Base-by-base conservation (phyloP, 2,329 filamentous ascomycete species). In the Claviceps arundinis region DNA sequence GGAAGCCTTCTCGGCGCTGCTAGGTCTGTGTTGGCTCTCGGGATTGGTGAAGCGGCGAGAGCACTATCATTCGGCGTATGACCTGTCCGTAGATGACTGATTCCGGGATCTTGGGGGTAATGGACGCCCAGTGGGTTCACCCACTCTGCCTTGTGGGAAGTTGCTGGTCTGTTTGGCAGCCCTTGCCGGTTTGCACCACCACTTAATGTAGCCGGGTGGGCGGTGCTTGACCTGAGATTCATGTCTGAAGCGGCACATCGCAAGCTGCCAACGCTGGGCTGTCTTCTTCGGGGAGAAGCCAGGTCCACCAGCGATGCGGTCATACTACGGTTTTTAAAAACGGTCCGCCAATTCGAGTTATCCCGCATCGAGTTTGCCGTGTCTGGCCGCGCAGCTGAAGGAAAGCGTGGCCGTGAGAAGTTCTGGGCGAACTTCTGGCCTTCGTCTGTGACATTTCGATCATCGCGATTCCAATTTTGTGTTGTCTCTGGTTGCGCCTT, bases 101-200 rank as follows among this genome's bases (percentile, higher is more conserved):
- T 61, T 54, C 49, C 58, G 46, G 47, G 58, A 49, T 58, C 62
- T 53, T 58, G 68, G 49, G 57, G 57, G 54, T 73, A 73, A 53
- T 75, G 70, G 37, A 73, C 67, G 13, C 76, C 71, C n/a, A 77
- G 65, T 0, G 75, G 72, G 54, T 73, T 74, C 6, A 72, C 65
- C 66, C 71, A 73, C 4, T 68, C 64, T 52, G 68, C 70, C 45
- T 63, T 67, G 24, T 60, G 65, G 4, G 65, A 50, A 5, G 42
- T 65, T 6, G 53, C 52, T 5, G 62, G 58, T 37, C 55, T 54
- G 6, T 50, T 58, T 7, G 56, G 55, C 9, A 52, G 55, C 9
- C 61, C 63, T 2, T 65, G 64, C 22, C 65, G 61, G 16, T 61
- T 56, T 7, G 62, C 60, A 42, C 62, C 57, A 19, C 61, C 63